Conservation (phyloP, 768 basidiomycete species). For the Suillus subluteus region DNA sequence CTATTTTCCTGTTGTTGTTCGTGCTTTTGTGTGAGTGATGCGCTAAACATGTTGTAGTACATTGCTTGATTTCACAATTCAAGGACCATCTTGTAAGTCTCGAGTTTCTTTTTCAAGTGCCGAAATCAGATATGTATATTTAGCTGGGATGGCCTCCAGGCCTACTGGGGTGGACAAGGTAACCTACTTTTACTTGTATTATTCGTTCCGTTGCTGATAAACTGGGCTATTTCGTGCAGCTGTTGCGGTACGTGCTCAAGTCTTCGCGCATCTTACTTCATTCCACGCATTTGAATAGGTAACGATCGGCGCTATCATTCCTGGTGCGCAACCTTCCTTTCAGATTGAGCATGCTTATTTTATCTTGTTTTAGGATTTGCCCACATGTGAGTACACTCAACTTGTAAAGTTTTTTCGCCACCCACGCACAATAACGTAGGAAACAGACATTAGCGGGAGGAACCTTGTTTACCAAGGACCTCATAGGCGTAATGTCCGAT, state of each 20-base stretch:
- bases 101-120: neutral
- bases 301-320: slow-evolving; percentile 2
- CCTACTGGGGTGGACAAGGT: slow-evolving; percentile 28
- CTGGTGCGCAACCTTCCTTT: neutral
- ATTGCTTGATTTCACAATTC: neutral
- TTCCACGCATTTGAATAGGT: neutral
- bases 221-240: neutral
- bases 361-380: neutral
- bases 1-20: neutral
- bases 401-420: neutral
- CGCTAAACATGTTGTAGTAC: neutral
- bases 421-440: neutral
- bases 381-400: neutral
- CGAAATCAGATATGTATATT: neutral
- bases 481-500: slow-evolving; percentile 6
- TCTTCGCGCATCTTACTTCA: neutral
- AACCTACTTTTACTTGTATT: neutral
- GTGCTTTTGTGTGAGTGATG: neutral
- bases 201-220: neutral
- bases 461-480: neutral
- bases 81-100: neutral
- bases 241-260: neutral
- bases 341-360: neutral
- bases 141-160: slow-evolving; percentile 26
- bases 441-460: slow-evolving; percentile 5